Evolutionary conservation across 2,329 filamentous ascomycete species (phyloP).

Genomic region (Hymenoscyphus occultus): DNA sequence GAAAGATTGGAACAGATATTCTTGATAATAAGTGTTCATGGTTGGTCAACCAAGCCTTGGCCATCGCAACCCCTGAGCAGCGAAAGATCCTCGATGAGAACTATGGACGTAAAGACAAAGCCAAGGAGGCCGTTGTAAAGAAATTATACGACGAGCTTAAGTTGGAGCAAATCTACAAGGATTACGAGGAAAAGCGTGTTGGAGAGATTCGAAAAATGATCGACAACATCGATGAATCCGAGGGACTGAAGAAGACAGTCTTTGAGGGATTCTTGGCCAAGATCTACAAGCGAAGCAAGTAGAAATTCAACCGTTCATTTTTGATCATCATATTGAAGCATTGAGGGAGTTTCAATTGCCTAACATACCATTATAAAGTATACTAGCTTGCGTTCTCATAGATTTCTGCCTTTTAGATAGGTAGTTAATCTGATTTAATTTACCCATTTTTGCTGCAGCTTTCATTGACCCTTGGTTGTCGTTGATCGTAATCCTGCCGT

Average conservation of each 20-base stretch:
- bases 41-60: conserved; percentile 92
- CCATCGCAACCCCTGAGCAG: conserved; percentile 78
- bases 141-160: conserved; percentile 81
- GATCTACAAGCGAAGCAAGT: conserved; percentile 98
- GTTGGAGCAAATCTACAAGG: conserved; percentile 77
- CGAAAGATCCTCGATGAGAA: conserved; percentile 83
- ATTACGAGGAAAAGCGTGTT: conserved; percentile 87
- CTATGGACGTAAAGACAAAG: conserved; percentile 88
- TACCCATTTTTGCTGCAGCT: not conserved
- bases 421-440: not conserved
- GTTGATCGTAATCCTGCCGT: no score
- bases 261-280: conserved; percentile 90
- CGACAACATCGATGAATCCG: conserved; percentile 74
- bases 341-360: not conserved
- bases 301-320: conserved; percentile 35
- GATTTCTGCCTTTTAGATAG: not conserved
- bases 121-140: conserved; percentile 83
- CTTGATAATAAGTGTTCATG: conserved; percentile 99
- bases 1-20: conserved; percentile 98
- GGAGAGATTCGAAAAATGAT: conserved; percentile 76
- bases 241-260: conserved; percentile 84
- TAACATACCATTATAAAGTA: not conserved
- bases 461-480: no score
- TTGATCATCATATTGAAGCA: not conserved
- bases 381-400: not conserved